These are phyloP conservation scores for Didymella pomorum DNA, from an alignment of 2,329 filamentous ascomycete species.

Conservation along the genomic window DNA sequence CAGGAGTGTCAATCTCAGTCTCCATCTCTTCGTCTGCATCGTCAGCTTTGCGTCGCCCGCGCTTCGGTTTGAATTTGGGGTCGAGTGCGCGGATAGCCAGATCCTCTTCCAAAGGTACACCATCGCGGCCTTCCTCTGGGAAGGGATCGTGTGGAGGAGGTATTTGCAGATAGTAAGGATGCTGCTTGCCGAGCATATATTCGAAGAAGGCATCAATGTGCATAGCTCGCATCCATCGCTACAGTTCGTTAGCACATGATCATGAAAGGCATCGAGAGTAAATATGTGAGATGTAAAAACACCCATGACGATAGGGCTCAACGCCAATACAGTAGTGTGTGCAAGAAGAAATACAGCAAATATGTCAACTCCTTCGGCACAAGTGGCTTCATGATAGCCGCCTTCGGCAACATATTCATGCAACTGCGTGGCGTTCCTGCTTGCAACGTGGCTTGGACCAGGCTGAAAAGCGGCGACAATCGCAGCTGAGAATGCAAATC, in stretches of 20 bases:
- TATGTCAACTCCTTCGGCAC: background rate
- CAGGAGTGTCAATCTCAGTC: slow-evolving; percentile 50
- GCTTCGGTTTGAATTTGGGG: slow-evolving; percentile 73
- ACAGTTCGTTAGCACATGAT: slow-evolving; percentile 8
- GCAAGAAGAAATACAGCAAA: background rate
- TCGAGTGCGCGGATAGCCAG: slow-evolving; percentile 84
- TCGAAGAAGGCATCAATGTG: slow-evolving; percentile 95
- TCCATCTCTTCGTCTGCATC: slow-evolving; percentile 64
- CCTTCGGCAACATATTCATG: background rate
- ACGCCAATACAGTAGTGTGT: background rate
- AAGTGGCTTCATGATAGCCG: background rate
- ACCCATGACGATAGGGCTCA: background rate
- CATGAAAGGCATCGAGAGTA: background rate
- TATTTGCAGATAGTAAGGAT: slow-evolving; percentile 81
- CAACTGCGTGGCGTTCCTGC: slow-evolving; percentile 2
- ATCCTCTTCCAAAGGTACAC: slow-evolving; percentile 85
- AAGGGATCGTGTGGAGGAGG: slow-evolving; percentile 71
- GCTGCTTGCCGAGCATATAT: slow-evolving; percentile 79
- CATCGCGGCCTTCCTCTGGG: slow-evolving; percentile 74
- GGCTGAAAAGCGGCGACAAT: background rate
- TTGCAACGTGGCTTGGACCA: slow-evolving; percentile 4
- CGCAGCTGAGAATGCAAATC: background rate
- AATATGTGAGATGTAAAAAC: background rate
- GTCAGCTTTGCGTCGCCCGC: slow-evolving; percentile 69
- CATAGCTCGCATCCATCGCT: slow-evolving; percentile 98